Evolutionary conservation across 306 rosid genomes (phyloP), one percentile per base, ranked within the genome.

Genomic region (Corylus heterophylla): DNA sequence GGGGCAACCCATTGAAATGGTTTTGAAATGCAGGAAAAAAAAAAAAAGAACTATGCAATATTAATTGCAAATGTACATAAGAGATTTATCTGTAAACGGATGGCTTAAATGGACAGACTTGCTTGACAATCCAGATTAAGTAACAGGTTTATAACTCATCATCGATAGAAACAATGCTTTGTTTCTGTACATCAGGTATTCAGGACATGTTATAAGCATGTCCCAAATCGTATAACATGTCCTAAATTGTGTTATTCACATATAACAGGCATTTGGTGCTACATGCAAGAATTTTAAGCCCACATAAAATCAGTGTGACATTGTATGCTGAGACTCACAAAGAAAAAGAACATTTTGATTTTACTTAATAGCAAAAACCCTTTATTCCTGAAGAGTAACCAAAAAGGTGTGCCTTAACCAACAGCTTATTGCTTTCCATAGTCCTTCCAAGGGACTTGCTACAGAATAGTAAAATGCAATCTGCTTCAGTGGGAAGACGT

Each of bases 401-500:
- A 25, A 13, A 59, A 59, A 25, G 66, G 66, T 37, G 35, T 35
- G 49, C 61, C 50, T 66, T 68, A 74, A 54, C 25, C 59, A 16
- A 54, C 56, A 44, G 25, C 31, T 80, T 18, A 69, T 71, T 16
- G 14, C 12, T 47, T 49, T 73, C 66, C 1, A 63, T 59, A 39
- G 74, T 29, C 64, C 71, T 74, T 69, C 10, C 14, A 59, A n/a
- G 27, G 62, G 74, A 12, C n/a, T 25, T 39, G 54, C 42, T 47
- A 55, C 56, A 49, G 42, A n/a, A 56, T 69, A 59, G 70, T 20
- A 10, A 2, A 69, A 61, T 13, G 47, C 35, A 76, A 44, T 37
- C 5, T 2, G 39, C 62, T 49, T 44, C 58, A 67, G 49, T 76
- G 47, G 61, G 52, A 76, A 71, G 35, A 58, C 56, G 61, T 73